Evolutionary conservation across 352 stramenopile species (phyloP).

Genomic region (Globisporangium paroecandrum): DNA sequence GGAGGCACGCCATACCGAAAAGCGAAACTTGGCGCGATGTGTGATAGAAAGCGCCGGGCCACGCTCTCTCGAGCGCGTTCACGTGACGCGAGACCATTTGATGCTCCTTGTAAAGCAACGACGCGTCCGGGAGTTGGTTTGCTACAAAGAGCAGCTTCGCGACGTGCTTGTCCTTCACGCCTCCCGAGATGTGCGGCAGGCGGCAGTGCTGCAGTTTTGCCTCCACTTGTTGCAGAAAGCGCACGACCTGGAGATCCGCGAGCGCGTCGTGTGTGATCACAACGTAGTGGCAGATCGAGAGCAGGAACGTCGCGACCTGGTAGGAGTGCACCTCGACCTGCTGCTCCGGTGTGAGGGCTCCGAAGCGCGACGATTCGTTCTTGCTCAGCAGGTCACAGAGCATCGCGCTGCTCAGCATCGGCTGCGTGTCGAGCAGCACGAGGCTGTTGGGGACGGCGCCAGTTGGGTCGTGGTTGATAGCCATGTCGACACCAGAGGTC

Average conservation of each 20-base stretch:
- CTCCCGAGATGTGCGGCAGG: conserved; percentile 57
- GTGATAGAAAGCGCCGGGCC: conserved; percentile 24
- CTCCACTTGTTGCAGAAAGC: conserved; percentile 48
- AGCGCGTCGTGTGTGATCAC: conserved; percentile 55
- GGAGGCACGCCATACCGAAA: conserved; percentile 1
- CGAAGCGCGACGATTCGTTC: conserved; percentile 51
- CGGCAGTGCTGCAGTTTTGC: conserved; percentile 53
- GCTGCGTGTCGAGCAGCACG: conserved; percentile 67
- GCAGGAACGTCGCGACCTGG: conserved; percentile 63
- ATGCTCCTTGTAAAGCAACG: conserved; percentile 31
- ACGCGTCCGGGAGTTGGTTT: conserved; percentile 39
- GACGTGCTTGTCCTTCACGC: conserved; percentile 41
- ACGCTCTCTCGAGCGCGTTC: conserved; percentile 32
- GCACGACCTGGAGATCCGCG: conserved; percentile 35
- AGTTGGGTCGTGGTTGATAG: conserved; percentile 29
- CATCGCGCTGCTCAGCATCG: conserved; percentile 59
- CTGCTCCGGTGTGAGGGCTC: conserved; percentile 55
- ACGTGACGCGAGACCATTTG: conserved; percentile 33
- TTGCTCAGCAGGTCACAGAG: conserved; percentile 43
- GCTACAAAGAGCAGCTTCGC: conserved; percentile 59
- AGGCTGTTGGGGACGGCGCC: conserved; percentile 30
- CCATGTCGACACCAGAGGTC: conserved; percentile 62
- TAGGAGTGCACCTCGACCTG: conserved; percentile 58
- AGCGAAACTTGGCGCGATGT: conserved; percentile 5
- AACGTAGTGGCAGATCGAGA: conserved; percentile 77